These are phyloP conservation scores for Aspergillus versicolor DNA, from an alignment of 2,329 filamentous ascomycete species.

Conservation along the genomic window DNA sequence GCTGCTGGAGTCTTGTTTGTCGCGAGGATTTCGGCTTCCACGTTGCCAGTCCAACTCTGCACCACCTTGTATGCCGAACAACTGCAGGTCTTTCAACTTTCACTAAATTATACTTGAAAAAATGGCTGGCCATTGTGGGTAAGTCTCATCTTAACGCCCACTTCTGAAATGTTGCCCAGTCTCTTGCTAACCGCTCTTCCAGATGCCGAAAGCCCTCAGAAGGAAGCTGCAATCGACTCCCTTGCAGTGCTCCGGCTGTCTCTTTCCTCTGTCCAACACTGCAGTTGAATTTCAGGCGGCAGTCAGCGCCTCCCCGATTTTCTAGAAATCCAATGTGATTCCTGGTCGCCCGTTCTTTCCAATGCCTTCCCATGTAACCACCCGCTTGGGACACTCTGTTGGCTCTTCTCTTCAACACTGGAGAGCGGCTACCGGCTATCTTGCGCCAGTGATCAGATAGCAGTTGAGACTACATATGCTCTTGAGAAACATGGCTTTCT, in stretches of 20 bases:
- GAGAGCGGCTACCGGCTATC: background rate
- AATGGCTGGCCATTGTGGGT: background rate
- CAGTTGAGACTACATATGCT: background rate
- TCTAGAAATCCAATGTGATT: background rate
- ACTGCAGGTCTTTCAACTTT: background rate
- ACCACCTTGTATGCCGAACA: conserved; percentile 5
- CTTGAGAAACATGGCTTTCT: conserved; percentile 5
- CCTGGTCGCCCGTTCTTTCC: background rate
- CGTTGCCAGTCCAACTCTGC: conserved; percentile 9
- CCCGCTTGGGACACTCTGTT: background rate
- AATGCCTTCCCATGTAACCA: background rate
- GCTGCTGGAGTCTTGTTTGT: background rate
- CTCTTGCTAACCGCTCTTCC: background rate
- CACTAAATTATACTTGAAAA: background rate
- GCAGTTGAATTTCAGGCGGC: conserved; percentile 5
- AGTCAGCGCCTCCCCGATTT: background rate
- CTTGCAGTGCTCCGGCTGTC: conserved; percentile 8
- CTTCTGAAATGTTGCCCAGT: background rate
- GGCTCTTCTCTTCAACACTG: background rate
- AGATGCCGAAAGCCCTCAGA: conserved; percentile 1
- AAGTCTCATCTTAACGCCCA: background rate
- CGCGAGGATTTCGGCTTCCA: background rate
- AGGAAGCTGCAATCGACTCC: conserved; percentile 13
- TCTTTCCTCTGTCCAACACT: conserved; percentile 21
- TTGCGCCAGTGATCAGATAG: background rate